Evolutionary conservation across 2,329 filamentous ascomycete genomes (phyloP).

Genomic region (Scorias spongiosa): DNA sequence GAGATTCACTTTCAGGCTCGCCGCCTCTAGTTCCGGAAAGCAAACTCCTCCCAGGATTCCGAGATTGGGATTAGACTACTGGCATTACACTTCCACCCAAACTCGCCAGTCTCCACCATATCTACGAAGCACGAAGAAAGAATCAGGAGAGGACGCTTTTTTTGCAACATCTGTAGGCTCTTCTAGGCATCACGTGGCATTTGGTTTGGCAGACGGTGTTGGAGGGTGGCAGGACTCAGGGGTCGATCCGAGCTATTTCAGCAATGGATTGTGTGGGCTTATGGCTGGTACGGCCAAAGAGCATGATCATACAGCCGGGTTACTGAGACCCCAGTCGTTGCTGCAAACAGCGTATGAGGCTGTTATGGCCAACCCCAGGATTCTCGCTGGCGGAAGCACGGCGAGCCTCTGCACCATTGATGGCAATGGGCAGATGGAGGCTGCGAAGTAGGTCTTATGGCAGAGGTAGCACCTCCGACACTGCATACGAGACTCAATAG

Average conservation of each 20-base stretch:
- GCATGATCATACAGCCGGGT: slow-evolving; percentile 26
- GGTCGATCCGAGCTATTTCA: slow-evolving; percentile 89
- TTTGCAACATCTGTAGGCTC: slow-evolving; percentile 67
- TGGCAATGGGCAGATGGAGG: slow-evolving; percentile 59
- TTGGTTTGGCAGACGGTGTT: slow-evolving; percentile 87
- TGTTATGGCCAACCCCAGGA: slow-evolving; percentile 56
- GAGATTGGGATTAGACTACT: slow-evolving; percentile 34
- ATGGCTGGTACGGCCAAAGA: slow-evolving; percentile 47
- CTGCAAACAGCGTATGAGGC: slow-evolving; percentile 76
- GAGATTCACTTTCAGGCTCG: slow-evolving; percentile 22
- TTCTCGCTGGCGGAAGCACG: slow-evolving; percentile 77
- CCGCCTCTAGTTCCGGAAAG: slow-evolving; percentile 22
- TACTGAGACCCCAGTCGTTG: slow-evolving; percentile 42
- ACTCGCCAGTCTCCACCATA: slow-evolving; percentile 32
- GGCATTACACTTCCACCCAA: slow-evolving; percentile 19
- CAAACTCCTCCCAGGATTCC: slow-evolving; percentile 22
- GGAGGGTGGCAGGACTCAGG: slow-evolving; percentile 89
- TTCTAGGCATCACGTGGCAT: slow-evolving; percentile 54
- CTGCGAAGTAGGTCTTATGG: slow-evolving; percentile 51
- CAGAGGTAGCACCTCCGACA: not conserved
- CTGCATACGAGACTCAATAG: not conserved
- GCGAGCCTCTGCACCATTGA: slow-evolving; percentile 72
- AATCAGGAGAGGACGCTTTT: slow-evolving; percentile 90
- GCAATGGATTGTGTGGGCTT: slow-evolving; percentile 81
- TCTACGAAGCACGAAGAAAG: slow-evolving; percentile 33